A percentile compares a stretch with the other conserved stretches of the same genome.
These are phyloP conservation scores for Mortierella antarctica DNA, from an alignment of 192 early-diverging fungal genomes.

Conservation along the genomic window DNA sequence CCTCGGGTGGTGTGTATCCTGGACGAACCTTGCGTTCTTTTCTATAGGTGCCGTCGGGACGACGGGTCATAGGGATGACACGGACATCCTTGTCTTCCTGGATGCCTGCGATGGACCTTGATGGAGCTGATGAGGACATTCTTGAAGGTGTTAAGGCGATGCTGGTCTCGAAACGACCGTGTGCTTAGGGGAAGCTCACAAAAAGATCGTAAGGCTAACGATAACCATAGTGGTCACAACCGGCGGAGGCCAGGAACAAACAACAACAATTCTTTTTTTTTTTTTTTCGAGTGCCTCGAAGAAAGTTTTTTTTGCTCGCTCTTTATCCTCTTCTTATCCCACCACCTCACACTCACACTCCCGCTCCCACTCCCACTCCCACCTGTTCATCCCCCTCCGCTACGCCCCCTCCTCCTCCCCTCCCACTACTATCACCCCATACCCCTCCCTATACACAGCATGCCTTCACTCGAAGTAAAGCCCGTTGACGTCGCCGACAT, in stretches of 20 bases:
- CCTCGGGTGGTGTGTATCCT: slow-evolving; percentile 75
- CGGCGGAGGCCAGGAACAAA: too few relatives aligned
- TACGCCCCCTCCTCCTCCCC: too few relatives aligned
- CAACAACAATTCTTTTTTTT: too few relatives aligned
- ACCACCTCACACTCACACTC: too few relatives aligned
- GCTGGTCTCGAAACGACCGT: background rate
- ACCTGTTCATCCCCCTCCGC: too few relatives aligned
- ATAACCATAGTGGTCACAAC: too few relatives aligned
- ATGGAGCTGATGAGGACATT: background rate
- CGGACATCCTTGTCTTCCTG: slow-evolving; percentile 57
- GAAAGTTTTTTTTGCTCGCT: too few relatives aligned
- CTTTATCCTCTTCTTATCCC: too few relatives aligned
- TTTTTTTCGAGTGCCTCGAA: too few relatives aligned
- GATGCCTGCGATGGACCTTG: slow-evolving; percentile 34
- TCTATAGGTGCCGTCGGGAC: slow-evolving; percentile 76
- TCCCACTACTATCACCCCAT: too few relatives aligned
- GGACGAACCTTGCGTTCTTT: slow-evolving; percentile 77
- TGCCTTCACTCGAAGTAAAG: slow-evolving; percentile 41
- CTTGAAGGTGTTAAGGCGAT: background rate
- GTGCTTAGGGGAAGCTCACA: background rate
- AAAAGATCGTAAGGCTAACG: background rate
- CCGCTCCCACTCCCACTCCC: too few relatives aligned
- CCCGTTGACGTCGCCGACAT: slow-evolving; percentile 26
- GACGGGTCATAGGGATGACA: slow-evolving; percentile 68
- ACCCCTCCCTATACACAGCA: background rate